A percentile compares a stretch with the other conserved stretches of the same genome.
Evolutionary conservation across 768 basidiomycete species (phyloP).

Genomic region (Leccinellum rugosiceps): DNA sequence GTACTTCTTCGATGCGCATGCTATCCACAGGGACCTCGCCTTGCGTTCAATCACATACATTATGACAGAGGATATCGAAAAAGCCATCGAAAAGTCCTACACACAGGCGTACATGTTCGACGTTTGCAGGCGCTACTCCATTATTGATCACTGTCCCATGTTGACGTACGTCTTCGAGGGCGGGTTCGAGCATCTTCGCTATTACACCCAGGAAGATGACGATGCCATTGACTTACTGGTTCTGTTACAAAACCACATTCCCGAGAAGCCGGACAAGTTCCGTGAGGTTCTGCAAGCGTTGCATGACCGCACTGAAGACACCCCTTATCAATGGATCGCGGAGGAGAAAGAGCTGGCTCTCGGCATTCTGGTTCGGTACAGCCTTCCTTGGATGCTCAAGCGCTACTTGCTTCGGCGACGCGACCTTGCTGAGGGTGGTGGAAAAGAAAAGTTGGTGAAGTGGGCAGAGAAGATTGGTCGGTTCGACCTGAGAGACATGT

Average conservation of each 20-base stretch:
- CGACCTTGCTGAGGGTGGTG: slow-evolving; percentile 17
- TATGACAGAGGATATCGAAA: slow-evolving; percentile 23
- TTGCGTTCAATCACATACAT: slow-evolving; percentile 29
- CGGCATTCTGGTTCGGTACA: slow-evolving; percentile 18
- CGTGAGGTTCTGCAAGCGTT: slow-evolving; percentile 22
- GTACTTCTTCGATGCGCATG: slow-evolving; percentile 24
- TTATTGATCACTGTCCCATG: slow-evolving; percentile 28
- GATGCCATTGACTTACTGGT: slow-evolving; percentile 23
- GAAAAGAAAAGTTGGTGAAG: slow-evolving; percentile 11
- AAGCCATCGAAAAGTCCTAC: slow-evolving; percentile 21
- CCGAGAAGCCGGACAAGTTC: slow-evolving; percentile 23
- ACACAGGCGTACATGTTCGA: slow-evolving; percentile 26
- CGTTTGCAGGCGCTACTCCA: slow-evolving; percentile 21
- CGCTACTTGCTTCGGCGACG: slow-evolving; percentile 23
- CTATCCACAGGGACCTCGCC: slow-evolving; percentile 27
- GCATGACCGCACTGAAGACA: slow-evolving; percentile 22
- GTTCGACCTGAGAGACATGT: slow-evolving; percentile 22
- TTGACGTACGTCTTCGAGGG: slow-evolving; percentile 28
- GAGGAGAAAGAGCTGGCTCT: slow-evolving; percentile 26
- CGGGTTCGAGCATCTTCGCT: slow-evolving; percentile 25
- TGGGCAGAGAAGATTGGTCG: slow-evolving; percentile 21
- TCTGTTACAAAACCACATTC: slow-evolving; percentile 17
- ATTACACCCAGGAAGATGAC: slow-evolving; percentile 27
- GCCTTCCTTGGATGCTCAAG: slow-evolving; percentile 26
- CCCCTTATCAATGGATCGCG: slow-evolving; percentile 24